Conservation (phyloP, 805 yeast species). For the Sungouiozyma intestinalis region DNA sequence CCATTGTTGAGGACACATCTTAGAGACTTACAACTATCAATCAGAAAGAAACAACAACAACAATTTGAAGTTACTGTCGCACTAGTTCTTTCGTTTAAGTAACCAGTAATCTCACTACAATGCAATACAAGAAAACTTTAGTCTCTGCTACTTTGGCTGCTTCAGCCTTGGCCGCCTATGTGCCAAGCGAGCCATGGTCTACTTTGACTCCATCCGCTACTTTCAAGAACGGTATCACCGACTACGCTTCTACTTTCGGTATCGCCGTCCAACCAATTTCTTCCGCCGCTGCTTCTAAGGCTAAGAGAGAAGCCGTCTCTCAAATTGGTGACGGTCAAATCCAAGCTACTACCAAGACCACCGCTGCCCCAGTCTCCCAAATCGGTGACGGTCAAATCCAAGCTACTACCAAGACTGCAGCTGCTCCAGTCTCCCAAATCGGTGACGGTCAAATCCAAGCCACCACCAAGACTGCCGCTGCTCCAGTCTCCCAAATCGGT, state of each 20-base stretch:
- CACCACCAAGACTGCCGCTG: constrained; percentile 22
- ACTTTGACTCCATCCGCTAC: constrained; percentile 56
- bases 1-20: not conserved
- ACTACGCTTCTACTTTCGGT: constrained; percentile 50
- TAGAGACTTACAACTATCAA: not conserved
- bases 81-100: too few relatives aligned
- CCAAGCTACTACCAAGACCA: constrained; percentile 23
- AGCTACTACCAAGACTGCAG: constrained; percentile 20
- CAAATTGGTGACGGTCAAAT: constrained; percentile 36
- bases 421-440: constrained; percentile 31
- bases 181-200: constrained; percentile 60
- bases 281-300: constrained; percentile 29
- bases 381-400: constrained; percentile 32
- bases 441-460: constrained; percentile 37
- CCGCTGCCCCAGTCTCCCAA: constrained; percentile 28
- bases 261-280: constrained; percentile 48
- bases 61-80: too few relatives aligned
- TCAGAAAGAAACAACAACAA: too few relatives aligned
- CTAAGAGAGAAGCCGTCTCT: constrained; percentile 16
- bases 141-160: constrained; percentile 36
- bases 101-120: constrained; percentile 12
- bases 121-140: constrained; percentile 36
- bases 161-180: constrained; percentile 48
- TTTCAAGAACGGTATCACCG: constrained; percentile 45
- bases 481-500: constrained; percentile 28